A percentile compares a stretch with the other conserved stretches of the same genome.
phyloP scores from a whole-genome alignment of 805 yeast genomes.

The Teunomyces barrocoloradensis region DNA sequence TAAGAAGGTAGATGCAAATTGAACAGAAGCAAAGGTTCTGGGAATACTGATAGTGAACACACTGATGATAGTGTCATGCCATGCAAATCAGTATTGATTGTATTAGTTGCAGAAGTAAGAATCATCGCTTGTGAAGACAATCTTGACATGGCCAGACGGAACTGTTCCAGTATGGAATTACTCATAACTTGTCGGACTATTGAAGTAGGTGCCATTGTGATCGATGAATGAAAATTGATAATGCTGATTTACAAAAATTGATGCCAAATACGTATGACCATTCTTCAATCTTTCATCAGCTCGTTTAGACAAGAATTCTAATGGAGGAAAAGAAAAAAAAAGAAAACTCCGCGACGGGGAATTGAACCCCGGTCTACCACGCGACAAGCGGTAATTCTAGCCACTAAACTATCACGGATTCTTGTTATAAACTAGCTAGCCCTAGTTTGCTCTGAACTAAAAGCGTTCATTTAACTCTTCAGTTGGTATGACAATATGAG shows the following conservation, averaged over 20 bases:
- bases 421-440: neutral
- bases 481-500: no score
- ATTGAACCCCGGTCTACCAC: constrained; percentile 23
- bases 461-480: no score
- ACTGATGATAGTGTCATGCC: constrained; percentile 89
- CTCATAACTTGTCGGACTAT: neutral
- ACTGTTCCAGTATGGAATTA: constrained; percentile 8
- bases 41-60: constrained; percentile 74
- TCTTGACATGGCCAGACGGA: constrained; percentile 35
- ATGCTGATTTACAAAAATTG: neutral
- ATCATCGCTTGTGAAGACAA: constrained; percentile 44
- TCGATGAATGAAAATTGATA: neutral
- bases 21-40: constrained; percentile 78
- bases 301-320: neutral
- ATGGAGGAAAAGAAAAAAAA: constrained; percentile 4
- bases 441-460: neutral
- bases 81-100: constrained; percentile 31
- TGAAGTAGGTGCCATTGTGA: neutral
- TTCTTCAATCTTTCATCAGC: neutral
- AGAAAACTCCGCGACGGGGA: constrained; percentile 20
- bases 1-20: constrained; percentile 84
- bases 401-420: constrained; percentile 7
- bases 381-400: constrained; percentile 21
- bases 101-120: constrained; percentile 33
- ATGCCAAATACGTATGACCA: neutral